Base-by-base conservation (phyloP, 805 yeast species). In the Ogataea minuta region DNA sequence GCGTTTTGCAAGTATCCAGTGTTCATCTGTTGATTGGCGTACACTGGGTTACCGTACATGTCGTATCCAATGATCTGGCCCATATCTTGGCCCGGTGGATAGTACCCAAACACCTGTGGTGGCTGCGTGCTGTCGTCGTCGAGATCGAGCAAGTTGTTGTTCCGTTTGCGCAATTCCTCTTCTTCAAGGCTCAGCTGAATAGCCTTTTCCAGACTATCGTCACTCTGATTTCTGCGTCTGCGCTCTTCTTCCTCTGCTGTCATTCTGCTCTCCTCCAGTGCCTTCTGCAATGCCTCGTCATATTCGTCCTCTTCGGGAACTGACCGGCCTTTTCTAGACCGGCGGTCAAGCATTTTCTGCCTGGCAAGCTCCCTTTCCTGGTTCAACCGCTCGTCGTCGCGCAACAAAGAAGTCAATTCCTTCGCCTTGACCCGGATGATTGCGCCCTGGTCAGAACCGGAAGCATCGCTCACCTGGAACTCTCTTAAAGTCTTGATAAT, bases 401-500 rank as follows among this genome's bases (percentile, higher is more conserved):
- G 70, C 53, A 91, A 66, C 42, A 91, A 66, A n/a, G 82, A 64
- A 0, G 95, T 86, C 59, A 91, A 71, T 52, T 87, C 96, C 57
- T 82, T 85, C 2, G 97, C 96, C 64, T 90, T 87, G 28, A 87
- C 88, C 44, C 99, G 75, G 42, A 84, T 83, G 37, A 87, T 77
- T 7, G 84, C 84, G 15, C 99, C 98, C 55, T 87, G 95, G 62
- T 91, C 99, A 20, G 71, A 67, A 32, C 86, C 89, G 13, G 69
- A 57, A 34, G 85, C 91, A 60, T 91, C 96, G 27, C 72, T 70
- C 57, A 80, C 84, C 52, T 82, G 87, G 62, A 91, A 91, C 60
- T 91, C 98, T 39, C 96, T 77, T 52, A 91, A 70, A 0, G 97
- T 89, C 66, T 90, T 89, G 59, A 91, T 78, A 36, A 90, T 74